Evolutionary conservation across 1,284 basidiomycete species (phyloP).

Genomic region (Apiotrichum veenhuisii): DNA sequence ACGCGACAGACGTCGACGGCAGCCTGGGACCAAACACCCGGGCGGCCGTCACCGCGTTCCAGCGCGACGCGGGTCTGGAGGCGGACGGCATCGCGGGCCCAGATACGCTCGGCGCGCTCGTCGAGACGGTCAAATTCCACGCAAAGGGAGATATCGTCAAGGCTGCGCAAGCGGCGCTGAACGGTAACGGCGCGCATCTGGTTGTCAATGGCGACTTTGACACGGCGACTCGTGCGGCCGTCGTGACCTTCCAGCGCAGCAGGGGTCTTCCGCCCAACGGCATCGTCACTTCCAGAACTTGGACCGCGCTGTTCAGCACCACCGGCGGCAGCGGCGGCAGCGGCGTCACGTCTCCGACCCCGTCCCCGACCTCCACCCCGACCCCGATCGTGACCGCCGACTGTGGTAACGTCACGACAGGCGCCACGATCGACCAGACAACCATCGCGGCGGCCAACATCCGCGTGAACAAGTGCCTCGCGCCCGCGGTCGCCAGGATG

Average conservation of each 20-base stretch:
- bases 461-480: constrained; percentile 9
- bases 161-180: background rate
- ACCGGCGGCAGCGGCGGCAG: background rate
- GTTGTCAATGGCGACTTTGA: constrained; percentile 9
- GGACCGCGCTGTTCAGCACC: constrained; percentile 5
- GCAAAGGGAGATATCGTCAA: background rate
- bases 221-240: background rate
- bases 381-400: background rate
- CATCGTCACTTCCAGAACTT: constrained; percentile 1
- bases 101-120: constrained; percentile 9
- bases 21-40: constrained; percentile 3
- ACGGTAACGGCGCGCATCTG: background rate
- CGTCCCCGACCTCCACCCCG: no score
- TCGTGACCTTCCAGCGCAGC: background rate
- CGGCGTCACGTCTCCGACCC: no score
- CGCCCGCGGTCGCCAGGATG: background rate
- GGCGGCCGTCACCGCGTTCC: background rate
- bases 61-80: background rate
- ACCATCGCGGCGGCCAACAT: background rate
- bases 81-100: constrained; percentile 6
- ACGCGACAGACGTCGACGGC: constrained; percentile 3
- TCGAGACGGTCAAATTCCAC: background rate
- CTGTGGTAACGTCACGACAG: background rate
- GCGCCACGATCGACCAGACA: no score
- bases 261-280: background rate